Percentiles rank a stretch among this genome's conserved stretches.
phyloP scores from a whole-genome alignment of 2,329 filamentous ascomycete genomes.

The Xylariales sp. region DNA sequence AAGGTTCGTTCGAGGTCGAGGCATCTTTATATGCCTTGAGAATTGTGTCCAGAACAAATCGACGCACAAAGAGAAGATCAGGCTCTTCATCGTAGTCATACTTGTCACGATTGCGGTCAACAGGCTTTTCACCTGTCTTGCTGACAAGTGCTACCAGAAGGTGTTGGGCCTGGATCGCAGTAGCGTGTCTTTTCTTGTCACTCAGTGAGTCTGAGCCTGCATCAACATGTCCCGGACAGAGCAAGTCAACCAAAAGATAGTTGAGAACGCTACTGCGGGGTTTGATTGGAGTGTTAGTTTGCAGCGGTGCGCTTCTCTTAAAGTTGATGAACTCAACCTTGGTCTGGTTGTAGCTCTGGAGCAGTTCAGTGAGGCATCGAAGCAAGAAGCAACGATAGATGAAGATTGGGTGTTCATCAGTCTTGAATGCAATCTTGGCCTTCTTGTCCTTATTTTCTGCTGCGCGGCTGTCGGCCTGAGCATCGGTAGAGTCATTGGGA shows the following conservation, averaged over 20 bases:
- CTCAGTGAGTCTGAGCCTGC: slow-evolving; percentile 69
- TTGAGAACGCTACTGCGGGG: slow-evolving; percentile 89
- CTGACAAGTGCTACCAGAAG: slow-evolving; percentile 82
- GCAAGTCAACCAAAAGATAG: slow-evolving; percentile 80
- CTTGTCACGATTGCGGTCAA: slow-evolving; percentile 51
- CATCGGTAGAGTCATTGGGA: slow-evolving; percentile 13
- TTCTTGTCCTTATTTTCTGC: slow-evolving; percentile 57
- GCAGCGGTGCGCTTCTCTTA: slow-evolving; percentile 82
- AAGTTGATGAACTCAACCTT: slow-evolving; percentile 99
- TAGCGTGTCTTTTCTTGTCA: slow-evolving; percentile 81
- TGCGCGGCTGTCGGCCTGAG: slow-evolving; percentile 14
- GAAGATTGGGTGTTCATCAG: slow-evolving; percentile 91
- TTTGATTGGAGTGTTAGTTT: slow-evolving; percentile 85
- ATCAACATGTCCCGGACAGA: slow-evolving; percentile 55
- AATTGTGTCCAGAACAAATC: slow-evolving; percentile 91
- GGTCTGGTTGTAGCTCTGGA: slow-evolving; percentile 87
- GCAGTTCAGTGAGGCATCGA: slow-evolving; percentile 83
- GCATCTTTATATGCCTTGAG: slow-evolving; percentile 90
- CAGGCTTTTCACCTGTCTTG: slow-evolving; percentile 75
- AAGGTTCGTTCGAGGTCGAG: slow-evolving; percentile 68
- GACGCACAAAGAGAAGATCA: slow-evolving; percentile 86
- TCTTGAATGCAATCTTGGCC: slow-evolving; percentile 74
- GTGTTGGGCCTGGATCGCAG: slow-evolving; percentile 79
- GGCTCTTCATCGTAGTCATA: slow-evolving; percentile 72
- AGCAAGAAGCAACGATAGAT: slow-evolving; percentile 94